Percentiles rank a stretch among this genome's conserved stretches.
phyloP scores from a whole-genome alignment of 495 filamentous ascomycete species.

The Hypomontagnella monticulosa region DNA sequence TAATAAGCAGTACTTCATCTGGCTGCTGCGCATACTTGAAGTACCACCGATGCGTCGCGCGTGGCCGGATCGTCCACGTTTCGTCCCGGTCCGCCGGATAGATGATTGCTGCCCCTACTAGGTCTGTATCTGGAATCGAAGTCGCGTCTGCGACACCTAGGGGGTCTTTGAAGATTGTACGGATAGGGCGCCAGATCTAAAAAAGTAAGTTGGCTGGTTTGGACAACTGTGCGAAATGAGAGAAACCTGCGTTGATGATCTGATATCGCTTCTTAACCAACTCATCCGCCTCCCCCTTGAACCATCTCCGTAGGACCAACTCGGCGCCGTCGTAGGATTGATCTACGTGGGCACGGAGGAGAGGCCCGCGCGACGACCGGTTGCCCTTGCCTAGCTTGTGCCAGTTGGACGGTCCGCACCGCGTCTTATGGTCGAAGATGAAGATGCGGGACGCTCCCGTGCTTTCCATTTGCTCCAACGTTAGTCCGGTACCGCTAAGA shows the following conservation, averaged over 20 bases:
- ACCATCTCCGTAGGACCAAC: slow-evolving; percentile 65
- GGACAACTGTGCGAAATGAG: not conserved
- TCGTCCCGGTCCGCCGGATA: slow-evolving; percentile 73
- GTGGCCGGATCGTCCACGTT: slow-evolving; percentile 73
- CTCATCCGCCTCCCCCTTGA: slow-evolving; percentile 64
- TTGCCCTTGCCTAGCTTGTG: slow-evolving; percentile 48
- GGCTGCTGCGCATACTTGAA: slow-evolving; percentile 74
- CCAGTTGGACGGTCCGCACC: slow-evolving; percentile 59
- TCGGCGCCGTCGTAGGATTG: slow-evolving; percentile 71
- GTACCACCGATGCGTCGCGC: slow-evolving; percentile 69
- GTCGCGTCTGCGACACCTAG: slow-evolving; percentile 68
- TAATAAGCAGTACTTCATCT: slow-evolving; percentile 68
- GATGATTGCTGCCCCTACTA: slow-evolving; percentile 72
- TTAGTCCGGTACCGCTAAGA: slow-evolving; percentile 46
- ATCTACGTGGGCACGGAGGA: slow-evolving; percentile 75
- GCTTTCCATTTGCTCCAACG: slow-evolving; percentile 50
- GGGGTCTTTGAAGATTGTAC: slow-evolving; percentile 67
- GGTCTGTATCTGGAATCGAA: slow-evolving; percentile 69
- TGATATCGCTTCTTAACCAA: slow-evolving; percentile 70
- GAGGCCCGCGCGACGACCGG: slow-evolving; percentile 64
- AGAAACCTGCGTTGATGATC: slow-evolving; percentile 68
- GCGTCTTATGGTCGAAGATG: slow-evolving; percentile 81
- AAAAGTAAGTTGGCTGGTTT: not conserved
- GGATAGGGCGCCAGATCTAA: slow-evolving; percentile 72
- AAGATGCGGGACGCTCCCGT: slow-evolving; percentile 69